A percentile compares a stretch with the other conserved stretches of the same genome.
Conservation (phyloP, 306 rosid species). For the Rosa rugosa region DNA sequence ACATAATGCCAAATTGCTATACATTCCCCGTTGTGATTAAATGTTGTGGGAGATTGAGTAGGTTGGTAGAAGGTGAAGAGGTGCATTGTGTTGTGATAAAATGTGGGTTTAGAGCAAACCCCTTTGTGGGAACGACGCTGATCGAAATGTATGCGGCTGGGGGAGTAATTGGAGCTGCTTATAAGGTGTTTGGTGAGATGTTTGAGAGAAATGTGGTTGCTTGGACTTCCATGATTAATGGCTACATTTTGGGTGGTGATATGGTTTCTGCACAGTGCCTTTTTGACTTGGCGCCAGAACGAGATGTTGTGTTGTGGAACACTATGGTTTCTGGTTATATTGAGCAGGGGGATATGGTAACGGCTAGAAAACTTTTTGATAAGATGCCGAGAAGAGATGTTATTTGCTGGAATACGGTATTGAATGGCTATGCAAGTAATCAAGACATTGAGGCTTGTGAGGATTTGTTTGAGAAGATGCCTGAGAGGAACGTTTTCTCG, state of each 20-base stretch:
- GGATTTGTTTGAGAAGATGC: slow-evolving; percentile 64
- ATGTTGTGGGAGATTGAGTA: slow-evolving; percentile 48
- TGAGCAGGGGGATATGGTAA: slow-evolving; percentile 45
- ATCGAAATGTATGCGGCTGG: slow-evolving; percentile 56
- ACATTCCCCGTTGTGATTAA: slow-evolving; percentile 64
- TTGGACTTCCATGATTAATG: slow-evolving; percentile 71
- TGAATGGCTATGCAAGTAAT: slow-evolving; percentile 63
- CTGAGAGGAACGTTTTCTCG: slow-evolving; percentile 66
- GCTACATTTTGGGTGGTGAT: slow-evolving; percentile 46
- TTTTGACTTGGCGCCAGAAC: slow-evolving; percentile 60
- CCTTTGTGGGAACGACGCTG: slow-evolving; percentile 53
- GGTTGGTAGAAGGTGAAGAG: slow-evolving; percentile 54
- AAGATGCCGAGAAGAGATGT: slow-evolving; percentile 56
- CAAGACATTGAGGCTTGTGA: slow-evolving; percentile 51
- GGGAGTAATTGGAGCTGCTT: slow-evolving; percentile 48
- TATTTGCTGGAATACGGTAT: slow-evolving; percentile 69
- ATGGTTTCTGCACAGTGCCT: slow-evolving; percentile 51
- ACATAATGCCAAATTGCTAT: slow-evolving; percentile 51
- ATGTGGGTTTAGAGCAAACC: slow-evolving; percentile 51
- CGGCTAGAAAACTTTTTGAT: slow-evolving; percentile 61
- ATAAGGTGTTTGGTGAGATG: slow-evolving; percentile 65
- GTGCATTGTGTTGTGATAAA: slow-evolving; percentile 57
- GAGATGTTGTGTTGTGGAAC: slow-evolving; percentile 75
- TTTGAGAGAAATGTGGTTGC: slow-evolving; percentile 63
- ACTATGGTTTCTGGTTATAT: slow-evolving; percentile 63